Conservation (phyloP, 2,329 filamentous ascomycete species). For the Lachnellula occidentalis region DNA sequence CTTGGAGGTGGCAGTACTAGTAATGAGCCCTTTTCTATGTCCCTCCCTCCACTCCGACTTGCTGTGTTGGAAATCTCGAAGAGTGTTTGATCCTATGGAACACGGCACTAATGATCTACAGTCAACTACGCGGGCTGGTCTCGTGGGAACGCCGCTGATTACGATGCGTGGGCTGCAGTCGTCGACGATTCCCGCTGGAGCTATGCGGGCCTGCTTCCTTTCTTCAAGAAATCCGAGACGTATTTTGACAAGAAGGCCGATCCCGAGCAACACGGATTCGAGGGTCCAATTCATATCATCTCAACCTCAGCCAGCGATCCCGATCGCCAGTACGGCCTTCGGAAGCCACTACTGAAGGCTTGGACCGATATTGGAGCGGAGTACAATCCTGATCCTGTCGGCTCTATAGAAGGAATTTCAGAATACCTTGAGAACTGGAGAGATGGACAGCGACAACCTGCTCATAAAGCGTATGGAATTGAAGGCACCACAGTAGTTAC, state of each 20-base stretch:
- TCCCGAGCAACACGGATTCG: conserved; percentile 26
- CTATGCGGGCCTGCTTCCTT: conserved; percentile 41
- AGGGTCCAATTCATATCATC: conserved; percentile 27
- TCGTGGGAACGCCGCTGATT: conserved; percentile 40
- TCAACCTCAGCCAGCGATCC: conserved; percentile 25
- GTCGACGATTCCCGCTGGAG: conserved; percentile 40
- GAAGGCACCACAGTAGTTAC: conserved; percentile 24
- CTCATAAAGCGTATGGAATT: conserved; percentile 26
- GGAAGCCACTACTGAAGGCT: conserved; percentile 31
- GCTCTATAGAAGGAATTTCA: conserved; percentile 28
- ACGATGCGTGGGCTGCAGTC: conserved; percentile 39
- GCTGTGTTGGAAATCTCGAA: no score
- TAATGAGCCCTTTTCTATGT: no score
- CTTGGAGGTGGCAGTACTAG: conserved; percentile 37
- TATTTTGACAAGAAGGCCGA: conserved; percentile 9
- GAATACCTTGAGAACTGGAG: conserved; percentile 30
- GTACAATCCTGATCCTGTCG: conserved; percentile 25
- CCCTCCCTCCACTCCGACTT: no score
- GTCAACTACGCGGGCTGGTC: conserved; percentile 39
- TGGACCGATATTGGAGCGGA: conserved; percentile 35
- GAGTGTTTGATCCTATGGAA: no score
- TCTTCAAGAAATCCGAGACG: conserved; percentile 36
- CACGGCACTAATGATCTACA: no score
- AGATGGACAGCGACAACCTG: conserved; percentile 27
- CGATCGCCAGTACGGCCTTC: conserved; percentile 36